Base-by-base conservation (phyloP, 1,139 yeast genomes). In the Suhomyces atakaporum region DNA sequence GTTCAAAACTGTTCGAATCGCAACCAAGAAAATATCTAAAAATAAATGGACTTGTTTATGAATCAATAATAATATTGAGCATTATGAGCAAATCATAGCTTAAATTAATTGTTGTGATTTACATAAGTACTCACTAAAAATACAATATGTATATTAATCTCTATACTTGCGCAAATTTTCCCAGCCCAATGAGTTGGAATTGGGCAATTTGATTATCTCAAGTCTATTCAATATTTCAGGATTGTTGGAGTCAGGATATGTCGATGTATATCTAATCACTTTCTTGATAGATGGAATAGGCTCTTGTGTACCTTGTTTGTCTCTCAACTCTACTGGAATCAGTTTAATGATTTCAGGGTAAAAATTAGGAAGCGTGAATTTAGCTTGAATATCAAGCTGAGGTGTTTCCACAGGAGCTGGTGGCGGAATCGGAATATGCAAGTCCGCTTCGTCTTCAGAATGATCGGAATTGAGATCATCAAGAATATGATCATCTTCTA, bases 161-260 rank as follows among this genome's bases (percentile, higher is more conserved):
- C 56, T 56, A 42, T 60, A 70, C 47, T 66, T 68, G 39, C 62
- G 59, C 37, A 71, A 50, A 42, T 71, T 71, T 39, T 69, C 76
- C 77, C 76, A 71, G 2, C 70, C 77, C 32, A 71, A 39, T n/a
- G 67, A 55, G 43, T 71, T 71, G 16, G 73, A 62, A 48, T 70
- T 71, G 3, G 77, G 77, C 29, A 71, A 57, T 49, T 67, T 69
- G 23, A 71, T 56, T 9, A 70, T 56, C 44, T 71, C 77, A 19
- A 69, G 52, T 42, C 62, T 66, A 35, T 63, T 67, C 40, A 68
- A 56, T 11, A 56, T 42, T 36, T 64, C 69, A 1, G 73, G 66
- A 33, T 65, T 64, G 27, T 47, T 49, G 5, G 49, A 40, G 33
- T 66, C 71, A 0, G 71, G 62, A 40, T 59, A 57, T 5, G 64